phyloP scores from a whole-genome alignment of 257 asterid genomes.

The Gentiana macrophylla region DNA sequence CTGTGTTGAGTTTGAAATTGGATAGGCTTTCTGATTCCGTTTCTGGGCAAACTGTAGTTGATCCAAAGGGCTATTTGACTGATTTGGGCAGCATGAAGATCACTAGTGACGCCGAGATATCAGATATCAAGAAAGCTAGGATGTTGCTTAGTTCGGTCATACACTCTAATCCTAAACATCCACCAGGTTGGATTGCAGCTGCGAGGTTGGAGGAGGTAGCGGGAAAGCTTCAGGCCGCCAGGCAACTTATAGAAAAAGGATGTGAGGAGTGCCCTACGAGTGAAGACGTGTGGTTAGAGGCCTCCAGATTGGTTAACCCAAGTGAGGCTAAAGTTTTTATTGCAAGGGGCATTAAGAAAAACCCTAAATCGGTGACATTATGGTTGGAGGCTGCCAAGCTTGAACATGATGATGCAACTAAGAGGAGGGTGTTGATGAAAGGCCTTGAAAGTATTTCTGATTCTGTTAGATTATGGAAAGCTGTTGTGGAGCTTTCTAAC shows the following conservation, averaged over 20 bases:
- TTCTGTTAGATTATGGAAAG: constrained; percentile 91
- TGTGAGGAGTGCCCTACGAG: constrained; percentile 82
- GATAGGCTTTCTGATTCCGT: constrained; percentile 83
- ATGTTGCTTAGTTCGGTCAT: constrained; percentile 70
- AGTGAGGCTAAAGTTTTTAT: constrained; percentile 82
- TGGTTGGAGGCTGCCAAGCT: constrained; percentile 93
- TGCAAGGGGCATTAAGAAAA: constrained; percentile 68
- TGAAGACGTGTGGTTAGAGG: constrained; percentile 95
- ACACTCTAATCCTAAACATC: constrained; percentile 83
- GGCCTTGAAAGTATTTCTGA: constrained; percentile 81
- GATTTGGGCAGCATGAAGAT: constrained; percentile 93
- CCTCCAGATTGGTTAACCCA: constrained; percentile 66
- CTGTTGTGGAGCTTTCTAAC: constrained; percentile 83
- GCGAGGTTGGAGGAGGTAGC: constrained; percentile 97
- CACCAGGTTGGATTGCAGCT: constrained; percentile 97
- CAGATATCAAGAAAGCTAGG: constrained; percentile 88
- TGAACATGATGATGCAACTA: constrained; percentile 58
- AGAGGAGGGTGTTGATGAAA: constrained; percentile 57
- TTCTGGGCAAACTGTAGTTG: constrained; percentile 82
- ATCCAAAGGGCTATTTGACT: constrained; percentile 93
- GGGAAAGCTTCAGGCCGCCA: constrained; percentile 67
- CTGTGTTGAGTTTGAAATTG: constrained; percentile 74
- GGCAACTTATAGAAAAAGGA: constrained; percentile 59
- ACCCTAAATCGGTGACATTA: constrained; percentile 76
- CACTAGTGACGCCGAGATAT: constrained; percentile 88